Percentiles rank a stretch among this genome's conserved stretches.
These are phyloP conservation scores for Phytophthora rubi DNA, from an alignment of 352 stramenopile genomes.

Conservation along the genomic window DNA sequence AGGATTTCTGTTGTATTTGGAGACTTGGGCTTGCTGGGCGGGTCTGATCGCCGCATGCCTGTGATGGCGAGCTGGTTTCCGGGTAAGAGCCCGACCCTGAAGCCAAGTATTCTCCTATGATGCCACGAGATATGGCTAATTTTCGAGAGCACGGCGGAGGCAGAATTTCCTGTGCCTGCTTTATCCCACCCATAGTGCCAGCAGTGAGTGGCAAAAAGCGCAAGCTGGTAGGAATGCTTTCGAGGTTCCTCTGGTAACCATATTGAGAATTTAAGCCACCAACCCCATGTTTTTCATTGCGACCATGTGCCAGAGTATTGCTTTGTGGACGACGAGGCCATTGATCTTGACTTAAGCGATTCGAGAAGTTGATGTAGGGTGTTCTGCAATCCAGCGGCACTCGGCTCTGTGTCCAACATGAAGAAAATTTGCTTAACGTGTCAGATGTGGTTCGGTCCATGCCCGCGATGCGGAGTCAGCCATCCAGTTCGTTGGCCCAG, in stretches of 20 bases:
- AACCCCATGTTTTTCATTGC: constrained; percentile 11
- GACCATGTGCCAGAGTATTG: constrained; percentile 16
- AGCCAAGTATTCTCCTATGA: not conserved
- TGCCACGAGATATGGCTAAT: not conserved
- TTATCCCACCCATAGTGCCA: constrained; percentile 17
- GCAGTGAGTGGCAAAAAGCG: constrained; percentile 9
- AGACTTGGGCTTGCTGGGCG: not conserved
- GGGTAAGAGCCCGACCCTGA: not conserved
- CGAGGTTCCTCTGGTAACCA: constrained; percentile 4
- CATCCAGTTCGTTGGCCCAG: constrained; percentile 30
- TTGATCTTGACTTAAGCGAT: constrained; percentile 18
- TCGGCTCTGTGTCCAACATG: constrained; percentile 5
- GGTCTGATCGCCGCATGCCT: not conserved
- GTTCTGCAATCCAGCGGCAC: constrained; percentile 14
- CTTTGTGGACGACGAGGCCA: constrained; percentile 16
- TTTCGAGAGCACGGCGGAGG: not conserved
- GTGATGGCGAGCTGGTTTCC: constrained; percentile 1
- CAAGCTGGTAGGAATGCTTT: constrained; percentile 15
- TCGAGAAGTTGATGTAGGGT: constrained; percentile 29
- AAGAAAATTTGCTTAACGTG: constrained; percentile 22
- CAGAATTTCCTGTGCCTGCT: constrained; percentile 5
- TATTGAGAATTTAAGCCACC: not conserved
- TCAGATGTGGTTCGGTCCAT: not conserved
- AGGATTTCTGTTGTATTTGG: not conserved
- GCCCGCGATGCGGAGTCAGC: constrained; percentile 29